Conservation (phyloP, 352 stramenopile genomes). For the Peronospora tabacina region DNA sequence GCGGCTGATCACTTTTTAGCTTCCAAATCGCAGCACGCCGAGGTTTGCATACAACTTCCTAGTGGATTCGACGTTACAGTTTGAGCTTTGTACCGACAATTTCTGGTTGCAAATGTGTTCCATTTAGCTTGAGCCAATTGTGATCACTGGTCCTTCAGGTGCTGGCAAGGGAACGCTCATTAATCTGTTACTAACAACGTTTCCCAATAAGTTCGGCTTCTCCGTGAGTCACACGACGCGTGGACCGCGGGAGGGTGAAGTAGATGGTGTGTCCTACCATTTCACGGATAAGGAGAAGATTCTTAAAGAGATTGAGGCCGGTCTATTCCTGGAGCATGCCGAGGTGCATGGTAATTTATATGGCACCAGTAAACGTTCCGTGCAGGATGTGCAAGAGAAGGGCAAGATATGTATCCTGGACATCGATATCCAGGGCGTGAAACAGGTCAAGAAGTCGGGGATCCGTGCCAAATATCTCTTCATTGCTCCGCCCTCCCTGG, state of each 20-base stretch:
- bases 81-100: background rate
- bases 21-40: conserved; percentile 47
- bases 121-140: conserved; percentile 63
- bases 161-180: conserved; percentile 96
- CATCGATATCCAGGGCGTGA: conserved; percentile 97
- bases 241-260: conserved; percentile 88
- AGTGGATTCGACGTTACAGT: background rate
- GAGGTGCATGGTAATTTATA: conserved; percentile 98
- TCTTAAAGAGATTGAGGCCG: conserved; percentile 89
- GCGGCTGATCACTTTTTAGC: conserved; percentile 70
- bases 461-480: conserved; percentile 93
- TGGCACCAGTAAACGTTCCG: conserved; percentile 90
- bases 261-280: conserved; percentile 95
- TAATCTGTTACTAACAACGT: conserved; percentile 83
- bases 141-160: conserved; percentile 87
- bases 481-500: conserved; percentile 92
- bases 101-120: background rate
- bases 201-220: conserved; percentile 89
- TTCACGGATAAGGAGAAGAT: conserved; percentile 92
- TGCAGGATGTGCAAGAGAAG: conserved; percentile 88
- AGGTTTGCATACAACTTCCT: conserved; percentile 19
- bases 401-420: conserved; percentile 98
- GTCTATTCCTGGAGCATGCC: conserved; percentile 96
- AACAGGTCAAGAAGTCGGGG: conserved; percentile 87
- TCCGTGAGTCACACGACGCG: conserved; percentile 97